Conservation (phyloP, 768 basidiomycete species). For the Russula griseocarnosa region DNA sequence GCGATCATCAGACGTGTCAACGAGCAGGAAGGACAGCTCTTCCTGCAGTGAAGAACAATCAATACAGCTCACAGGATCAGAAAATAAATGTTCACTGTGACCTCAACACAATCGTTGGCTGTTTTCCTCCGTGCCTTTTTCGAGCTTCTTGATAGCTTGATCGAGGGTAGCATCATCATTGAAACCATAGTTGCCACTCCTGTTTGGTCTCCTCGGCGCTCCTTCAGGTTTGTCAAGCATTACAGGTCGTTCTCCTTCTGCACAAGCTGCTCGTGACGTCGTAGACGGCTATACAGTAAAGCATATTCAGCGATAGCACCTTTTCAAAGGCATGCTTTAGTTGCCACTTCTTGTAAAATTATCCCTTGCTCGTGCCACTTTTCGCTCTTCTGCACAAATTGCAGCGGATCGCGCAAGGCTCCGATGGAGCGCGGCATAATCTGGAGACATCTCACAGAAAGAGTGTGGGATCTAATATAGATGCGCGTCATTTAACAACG, state of each 20-base stretch:
- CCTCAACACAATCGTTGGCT: conserved; percentile 59
- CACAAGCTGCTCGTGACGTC: conserved; percentile 44
- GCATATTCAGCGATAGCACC: conserved; percentile 39
- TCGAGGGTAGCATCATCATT: conserved; percentile 76
- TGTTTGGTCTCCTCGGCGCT: conserved; percentile 58
- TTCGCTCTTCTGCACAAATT: conserved; percentile 61
- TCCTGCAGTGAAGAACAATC: conserved; percentile 42
- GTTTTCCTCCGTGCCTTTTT: conserved; percentile 84
- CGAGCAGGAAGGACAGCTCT: conserved; percentile 80
- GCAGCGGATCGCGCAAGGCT: conserved; percentile 61
- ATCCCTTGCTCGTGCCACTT: conserved; percentile 80
- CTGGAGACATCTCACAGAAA: conserved; percentile 75
- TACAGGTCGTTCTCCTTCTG: conserved; percentile 76
- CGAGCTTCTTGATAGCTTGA: conserved; percentile 81
- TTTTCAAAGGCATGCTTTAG: conserved; percentile 82
- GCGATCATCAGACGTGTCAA: conserved; percentile 80
- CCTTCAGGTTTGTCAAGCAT: conserved; percentile 59
- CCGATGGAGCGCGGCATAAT: conserved; percentile 69
- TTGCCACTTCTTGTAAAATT: conserved; percentile 87
- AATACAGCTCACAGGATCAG: neutral
- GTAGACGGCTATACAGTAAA: neutral
- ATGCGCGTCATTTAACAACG: conserved; percentile 1
- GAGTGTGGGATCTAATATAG: conserved; percentile 85
- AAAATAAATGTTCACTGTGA: conserved; percentile 36
- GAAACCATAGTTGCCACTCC: conserved; percentile 76